A percentile compares a stretch with the other conserved stretches of the same genome.
phyloP scores from a whole-genome alignment of 371 early-diverging fungal genomes.

The Mortierella sp. region DNA sequence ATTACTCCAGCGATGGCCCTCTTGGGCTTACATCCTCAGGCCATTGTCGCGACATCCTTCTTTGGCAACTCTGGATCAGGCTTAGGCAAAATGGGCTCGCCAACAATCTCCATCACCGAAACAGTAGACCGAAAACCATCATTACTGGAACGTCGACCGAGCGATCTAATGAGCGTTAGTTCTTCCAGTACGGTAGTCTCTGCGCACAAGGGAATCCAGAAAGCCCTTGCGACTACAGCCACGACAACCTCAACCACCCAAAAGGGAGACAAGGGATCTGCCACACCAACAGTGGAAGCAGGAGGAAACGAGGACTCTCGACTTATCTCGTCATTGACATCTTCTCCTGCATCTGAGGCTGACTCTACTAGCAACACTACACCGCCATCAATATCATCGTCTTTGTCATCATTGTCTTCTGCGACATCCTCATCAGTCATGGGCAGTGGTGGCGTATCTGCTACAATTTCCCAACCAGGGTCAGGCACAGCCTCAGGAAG shows the following conservation, averaged over 20 bases:
- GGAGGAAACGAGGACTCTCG: not conserved
- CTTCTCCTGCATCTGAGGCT: slow-evolving; percentile 12
- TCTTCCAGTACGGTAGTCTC: slow-evolving; percentile 19
- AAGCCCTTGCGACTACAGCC: slow-evolving; percentile 45
- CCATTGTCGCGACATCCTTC: slow-evolving; percentile 7
- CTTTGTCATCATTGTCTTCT: slow-evolving; percentile 16
- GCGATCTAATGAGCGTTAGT: slow-evolving; percentile 29
- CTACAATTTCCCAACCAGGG: slow-evolving; percentile 27
- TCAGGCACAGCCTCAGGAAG: slow-evolving; percentile 28
- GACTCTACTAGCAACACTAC: slow-evolving; percentile 9
- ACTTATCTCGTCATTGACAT: slow-evolving; percentile 2
- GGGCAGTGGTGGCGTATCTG: slow-evolving; percentile 2
- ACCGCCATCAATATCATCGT: slow-evolving; percentile 22
- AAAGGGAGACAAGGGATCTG: not conserved
- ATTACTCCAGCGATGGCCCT: not conserved
- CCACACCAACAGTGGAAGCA: not conserved
- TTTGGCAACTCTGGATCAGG: not conserved
- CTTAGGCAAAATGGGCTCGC: slow-evolving; percentile 9
- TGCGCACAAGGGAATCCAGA: slow-evolving; percentile 29
- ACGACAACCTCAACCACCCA: slow-evolving; percentile 17
- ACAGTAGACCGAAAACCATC: not conserved
- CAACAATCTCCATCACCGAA: slow-evolving; percentile 20
- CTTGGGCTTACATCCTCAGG: not conserved
- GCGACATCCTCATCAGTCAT: not conserved
- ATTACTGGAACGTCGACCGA: slow-evolving; percentile 21